Percentiles rank a stretch among this genome's conserved stretches.
These are phyloP conservation scores for Hymenoscyphus occultus DNA, from an alignment of 2,329 filamentous ascomycete genomes.

Conservation along the genomic window DNA sequence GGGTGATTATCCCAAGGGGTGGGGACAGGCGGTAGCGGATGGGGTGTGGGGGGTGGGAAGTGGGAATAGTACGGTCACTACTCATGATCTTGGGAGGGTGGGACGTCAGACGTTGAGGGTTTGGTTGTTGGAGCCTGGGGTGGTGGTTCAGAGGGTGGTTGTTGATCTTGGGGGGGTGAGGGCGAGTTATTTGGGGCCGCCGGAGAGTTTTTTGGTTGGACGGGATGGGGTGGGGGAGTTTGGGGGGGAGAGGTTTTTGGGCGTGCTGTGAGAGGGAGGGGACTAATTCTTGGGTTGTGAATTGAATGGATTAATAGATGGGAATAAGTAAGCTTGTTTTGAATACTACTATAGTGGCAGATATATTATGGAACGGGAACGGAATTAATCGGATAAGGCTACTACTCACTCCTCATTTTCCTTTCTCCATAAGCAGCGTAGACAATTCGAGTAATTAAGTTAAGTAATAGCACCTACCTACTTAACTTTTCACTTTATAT, in stretches of 20 bases:
- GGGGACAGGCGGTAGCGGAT: slow-evolving; percentile 29
- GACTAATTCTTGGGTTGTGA: too few species aligned
- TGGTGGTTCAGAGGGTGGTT: slow-evolving; percentile 39
- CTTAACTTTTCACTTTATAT: too few species aligned
- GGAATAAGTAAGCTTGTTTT: too few species aligned
- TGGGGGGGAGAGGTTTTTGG: slow-evolving; percentile 13
- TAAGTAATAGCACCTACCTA: too few species aligned
- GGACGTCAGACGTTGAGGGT: slow-evolving; percentile 36
- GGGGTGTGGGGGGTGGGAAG: slow-evolving; percentile 29
- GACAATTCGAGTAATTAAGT: too few species aligned
- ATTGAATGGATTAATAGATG: too few species aligned
- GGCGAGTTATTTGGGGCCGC: slow-evolving; percentile 40
- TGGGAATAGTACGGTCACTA: slow-evolving; percentile 31
- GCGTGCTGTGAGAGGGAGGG: slow-evolving; percentile 1
- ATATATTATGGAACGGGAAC: too few species aligned
- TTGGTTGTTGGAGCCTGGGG: slow-evolving; percentile 35
- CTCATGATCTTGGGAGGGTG: slow-evolving; percentile 23
- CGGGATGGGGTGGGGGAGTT: slow-evolving; percentile 7
- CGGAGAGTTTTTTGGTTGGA: slow-evolving; percentile 31
- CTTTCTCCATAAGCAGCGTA: too few species aligned
- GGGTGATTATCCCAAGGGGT: slow-evolving; percentile 25
- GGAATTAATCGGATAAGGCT: too few species aligned
- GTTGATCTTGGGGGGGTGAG: slow-evolving; percentile 40
- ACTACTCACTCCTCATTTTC: too few species aligned
- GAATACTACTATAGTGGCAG: too few species aligned